phyloP scores from a whole-genome alignment of 768 basidiomycete genomes.

The Lactarius deliciosus region DNA sequence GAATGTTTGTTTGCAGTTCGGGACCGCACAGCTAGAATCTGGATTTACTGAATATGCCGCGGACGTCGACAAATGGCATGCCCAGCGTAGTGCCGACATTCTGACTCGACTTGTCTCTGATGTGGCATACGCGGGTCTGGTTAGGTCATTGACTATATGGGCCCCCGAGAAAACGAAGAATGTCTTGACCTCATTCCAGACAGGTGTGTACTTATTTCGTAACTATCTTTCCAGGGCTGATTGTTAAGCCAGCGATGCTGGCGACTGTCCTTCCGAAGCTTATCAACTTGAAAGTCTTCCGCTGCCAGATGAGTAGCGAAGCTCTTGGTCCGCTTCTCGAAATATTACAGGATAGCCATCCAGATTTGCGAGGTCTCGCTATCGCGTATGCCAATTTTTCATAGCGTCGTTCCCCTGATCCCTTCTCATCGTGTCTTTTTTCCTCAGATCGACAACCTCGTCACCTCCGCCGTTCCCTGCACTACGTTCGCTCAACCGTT shows the following conservation, averaged over 20 bases:
- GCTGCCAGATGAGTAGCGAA: slow-evolving; percentile 57
- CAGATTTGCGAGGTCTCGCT: slow-evolving; percentile 38
- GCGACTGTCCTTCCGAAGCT: slow-evolving; percentile 67
- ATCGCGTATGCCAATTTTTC: slow-evolving; percentile 39
- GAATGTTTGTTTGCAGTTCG: slow-evolving; percentile 63
- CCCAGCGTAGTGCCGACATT: slow-evolving; percentile 68
- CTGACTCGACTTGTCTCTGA: slow-evolving; percentile 66
- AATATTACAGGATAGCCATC: slow-evolving; percentile 50
- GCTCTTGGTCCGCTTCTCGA: slow-evolving; percentile 53
- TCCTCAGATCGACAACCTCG: slow-evolving; percentile 3
- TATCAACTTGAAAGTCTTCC: slow-evolving; percentile 55
- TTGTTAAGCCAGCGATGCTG: slow-evolving; percentile 44
- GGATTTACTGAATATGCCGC: slow-evolving; percentile 35
- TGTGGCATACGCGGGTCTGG: slow-evolving; percentile 53
- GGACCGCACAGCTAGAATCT: slow-evolving; percentile 33
- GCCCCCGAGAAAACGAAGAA: slow-evolving; percentile 49
- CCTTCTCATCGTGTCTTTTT: neutral
- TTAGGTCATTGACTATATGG: slow-evolving; percentile 59
- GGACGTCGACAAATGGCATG: slow-evolving; percentile 50
- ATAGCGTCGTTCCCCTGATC: neutral
- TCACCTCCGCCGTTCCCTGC: slow-evolving; percentile 5
- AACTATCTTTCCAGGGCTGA: neutral
- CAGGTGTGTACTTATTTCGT: slow-evolving; percentile 42
- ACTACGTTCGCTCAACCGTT: slow-evolving; percentile 37
- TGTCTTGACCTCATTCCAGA: slow-evolving; percentile 61